Evolutionary conservation across 2,329 filamentous ascomycete species (phyloP), one percentile per base, ranked within the genome.

Genomic region (Colletotrichum kahawae): DNA sequence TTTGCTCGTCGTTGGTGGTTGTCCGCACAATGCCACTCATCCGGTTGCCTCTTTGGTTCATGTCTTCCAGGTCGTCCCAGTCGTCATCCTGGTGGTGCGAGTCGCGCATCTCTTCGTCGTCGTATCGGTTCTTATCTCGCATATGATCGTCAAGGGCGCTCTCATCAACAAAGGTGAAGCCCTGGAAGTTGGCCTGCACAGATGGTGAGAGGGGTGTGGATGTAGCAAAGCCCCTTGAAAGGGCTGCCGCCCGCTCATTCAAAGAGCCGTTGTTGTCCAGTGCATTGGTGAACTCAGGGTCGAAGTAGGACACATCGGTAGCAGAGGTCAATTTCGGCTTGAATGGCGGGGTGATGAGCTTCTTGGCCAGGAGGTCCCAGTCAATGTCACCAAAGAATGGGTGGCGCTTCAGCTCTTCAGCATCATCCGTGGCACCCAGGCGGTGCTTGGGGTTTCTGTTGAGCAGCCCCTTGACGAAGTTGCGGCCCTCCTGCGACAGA

Each of bases 81-180:
- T 90, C 87, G 74, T 91, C 88, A 57, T 80, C 80, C 38, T 80
- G 82, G 78, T 80, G 80, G 48, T 81, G 84, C 48, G 85, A 87
- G 77, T 93, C 90, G 71, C 90, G 88, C 91, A 92, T 92, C 29
- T 92, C 89, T 77, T 93, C 91, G 63, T 91, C 88, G 67, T 89
- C 86, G 69, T 83, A 84, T 75, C 86, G 81, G 70, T 82, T 80
- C 66, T 87, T 85, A 75, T 88, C 88, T 71, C 86, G 85, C 92
- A 95, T 95, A 78, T 97, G 93, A 77, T 96, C 95, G 67, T 98
- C 96, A 71, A 99, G 93, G 3, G 95, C 95, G 81, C 95, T 98
- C 86, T 98, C 96, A 80, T 98, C 97, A n/a, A 98, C 97, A 83
- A 98, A 99, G 0, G 97, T 99, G 85, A 99, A 99, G 38, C 97